Conservation (phyloP, 2,329 filamentous ascomycete genomes). For the Cercospora beticola region DNA sequence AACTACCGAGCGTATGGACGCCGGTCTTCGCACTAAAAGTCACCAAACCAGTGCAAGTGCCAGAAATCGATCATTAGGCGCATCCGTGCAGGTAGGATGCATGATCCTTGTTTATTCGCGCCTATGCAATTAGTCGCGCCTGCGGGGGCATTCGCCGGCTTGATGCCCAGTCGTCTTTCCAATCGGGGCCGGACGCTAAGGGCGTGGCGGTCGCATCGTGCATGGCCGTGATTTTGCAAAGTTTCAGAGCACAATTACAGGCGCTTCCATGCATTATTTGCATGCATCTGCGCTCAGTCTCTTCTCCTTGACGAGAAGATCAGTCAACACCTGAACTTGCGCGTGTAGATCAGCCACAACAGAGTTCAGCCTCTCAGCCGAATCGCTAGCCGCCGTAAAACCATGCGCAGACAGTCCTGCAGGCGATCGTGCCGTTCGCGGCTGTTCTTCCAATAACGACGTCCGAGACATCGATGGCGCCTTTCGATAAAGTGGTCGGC, state of each 20-base stretch:
- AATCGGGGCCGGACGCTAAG: slow-evolving; percentile 6
- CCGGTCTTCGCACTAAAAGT: slow-evolving; percentile 9
- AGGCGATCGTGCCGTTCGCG: slow-evolving; percentile 24
- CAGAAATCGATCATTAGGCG: slow-evolving; percentile 6
- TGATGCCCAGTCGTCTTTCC: slow-evolving; percentile 11
- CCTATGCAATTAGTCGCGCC: slow-evolving; percentile 16
- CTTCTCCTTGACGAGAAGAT: slow-evolving; percentile 21
- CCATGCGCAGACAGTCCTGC: slow-evolving; percentile 14
- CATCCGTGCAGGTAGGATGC: slow-evolving; percentile 13
- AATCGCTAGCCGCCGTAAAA: slow-evolving; percentile 10
- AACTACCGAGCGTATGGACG: slow-evolving; percentile 15
- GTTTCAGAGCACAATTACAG: slow-evolving; percentile 1
- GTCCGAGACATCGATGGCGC: slow-evolving; percentile 18
- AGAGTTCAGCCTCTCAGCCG: slow-evolving; percentile 21
- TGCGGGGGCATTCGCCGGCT: slow-evolving; percentile 8
- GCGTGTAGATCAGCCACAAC: slow-evolving; percentile 27
- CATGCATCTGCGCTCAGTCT: slow-evolving; percentile 4
- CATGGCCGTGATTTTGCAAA: slow-evolving; percentile 6
- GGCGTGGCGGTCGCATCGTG: slow-evolving; percentile 1
- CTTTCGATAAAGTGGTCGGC: slow-evolving; percentile 23
- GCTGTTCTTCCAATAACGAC: slow-evolving; percentile 22
- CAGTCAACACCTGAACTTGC: slow-evolving; percentile 26
- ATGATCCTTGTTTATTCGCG: slow-evolving; percentile 17
- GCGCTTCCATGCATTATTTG: slow-evolving; percentile 15
- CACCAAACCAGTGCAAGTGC: slow-evolving; percentile 9